These are phyloP conservation scores for Starmerella bacillaris DNA, from an alignment of 805 yeast genomes.

Conservation along the genomic window DNA sequence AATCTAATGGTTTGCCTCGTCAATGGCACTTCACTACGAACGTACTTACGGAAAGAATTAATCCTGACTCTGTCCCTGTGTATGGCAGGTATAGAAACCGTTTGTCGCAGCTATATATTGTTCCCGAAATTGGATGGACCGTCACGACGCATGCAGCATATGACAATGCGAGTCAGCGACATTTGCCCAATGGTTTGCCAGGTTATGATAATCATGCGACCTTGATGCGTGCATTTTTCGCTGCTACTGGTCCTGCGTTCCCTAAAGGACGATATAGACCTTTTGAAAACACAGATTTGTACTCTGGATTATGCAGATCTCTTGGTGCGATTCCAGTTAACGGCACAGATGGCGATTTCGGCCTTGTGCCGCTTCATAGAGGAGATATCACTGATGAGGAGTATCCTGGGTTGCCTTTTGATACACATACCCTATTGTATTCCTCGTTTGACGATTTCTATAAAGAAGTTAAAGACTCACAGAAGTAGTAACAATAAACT, in stretches of 20 bases:
- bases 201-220: conserved; percentile 67
- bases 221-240: conserved; percentile 66
- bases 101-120: conserved; percentile 69
- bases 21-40: conserved; percentile 31
- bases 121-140: conserved; percentile 69
- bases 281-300: conserved; percentile 54
- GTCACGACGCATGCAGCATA: conserved; percentile 44
- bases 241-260: conserved; percentile 72
- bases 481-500: not conserved
- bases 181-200: conserved; percentile 59
- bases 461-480: no score
- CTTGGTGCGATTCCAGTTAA: conserved; percentile 32
- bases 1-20: conserved; percentile 35
- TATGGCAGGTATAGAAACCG: conserved; percentile 33
- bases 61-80: not conserved
- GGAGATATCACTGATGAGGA: conserved; percentile 3
- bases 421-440: conserved; percentile 16
- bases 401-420: conserved; percentile 23
- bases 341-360: conserved; percentile 37
- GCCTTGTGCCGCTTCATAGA: conserved; percentile 12
- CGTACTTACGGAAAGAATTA: not conserved
- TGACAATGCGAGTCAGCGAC: conserved; percentile 31
- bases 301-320: conserved; percentile 55
- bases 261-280: conserved; percentile 32
- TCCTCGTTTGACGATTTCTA: conserved; percentile 20